A percentile compares a stretch with the other conserved stretches of the same genome.
Evolutionary conservation across 2,329 filamentous ascomycete genomes (phyloP).

Genomic region (Xylaria sp.): DNA sequence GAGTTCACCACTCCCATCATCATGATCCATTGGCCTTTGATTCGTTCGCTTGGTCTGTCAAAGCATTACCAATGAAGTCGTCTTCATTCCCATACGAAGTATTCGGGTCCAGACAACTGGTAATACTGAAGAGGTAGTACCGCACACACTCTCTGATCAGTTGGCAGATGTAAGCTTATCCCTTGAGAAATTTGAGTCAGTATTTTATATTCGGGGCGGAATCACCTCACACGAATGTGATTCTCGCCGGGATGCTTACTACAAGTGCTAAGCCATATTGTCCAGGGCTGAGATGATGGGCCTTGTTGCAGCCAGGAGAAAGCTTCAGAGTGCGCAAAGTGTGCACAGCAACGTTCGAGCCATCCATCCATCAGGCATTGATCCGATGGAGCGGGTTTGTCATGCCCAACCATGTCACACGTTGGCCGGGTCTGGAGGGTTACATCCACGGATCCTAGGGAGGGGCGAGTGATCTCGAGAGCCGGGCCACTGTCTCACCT

Average conservation of each 20-base stretch:
- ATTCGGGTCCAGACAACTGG: too few species aligned
- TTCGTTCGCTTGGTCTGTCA: neutral
- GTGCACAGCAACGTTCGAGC: neutral
- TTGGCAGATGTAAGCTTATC: neutral
- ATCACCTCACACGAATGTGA: neutral
- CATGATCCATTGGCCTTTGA: neutral
- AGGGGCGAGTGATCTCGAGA: constrained; percentile 1
- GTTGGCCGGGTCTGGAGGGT: neutral
- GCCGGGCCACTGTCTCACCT: neutral
- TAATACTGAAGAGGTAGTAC: too few species aligned
- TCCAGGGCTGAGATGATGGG: neutral
- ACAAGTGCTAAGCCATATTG: neutral
- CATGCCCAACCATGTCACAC: constrained; percentile 10
- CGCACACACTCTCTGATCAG: too few species aligned
- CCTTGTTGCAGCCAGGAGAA: neutral
- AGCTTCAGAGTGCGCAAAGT: neutral
- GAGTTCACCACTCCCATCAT: neutral
- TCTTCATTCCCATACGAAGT: neutral
- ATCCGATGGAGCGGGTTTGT: constrained; percentile 1
- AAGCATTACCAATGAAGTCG: neutral
- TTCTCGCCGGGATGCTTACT: neutral
- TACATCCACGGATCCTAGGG: constrained; percentile 3
- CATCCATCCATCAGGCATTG: constrained; percentile 6
- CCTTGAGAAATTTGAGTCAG: too few species aligned
- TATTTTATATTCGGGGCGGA: too few species aligned